Conservation (phyloP, 148 eudicot species). For the Fallopia convolvulus region DNA sequence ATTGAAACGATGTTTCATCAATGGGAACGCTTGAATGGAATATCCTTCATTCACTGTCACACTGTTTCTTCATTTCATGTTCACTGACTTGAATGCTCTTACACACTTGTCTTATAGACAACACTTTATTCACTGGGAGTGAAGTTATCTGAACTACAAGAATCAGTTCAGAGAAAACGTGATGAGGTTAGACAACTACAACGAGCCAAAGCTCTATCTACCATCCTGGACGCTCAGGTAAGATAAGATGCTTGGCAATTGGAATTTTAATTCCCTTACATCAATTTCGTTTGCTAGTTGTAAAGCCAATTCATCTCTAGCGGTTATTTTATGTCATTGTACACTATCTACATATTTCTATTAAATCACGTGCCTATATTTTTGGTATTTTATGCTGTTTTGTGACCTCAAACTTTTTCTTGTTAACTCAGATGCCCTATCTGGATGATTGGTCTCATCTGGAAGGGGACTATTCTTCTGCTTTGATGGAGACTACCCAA, state of each 20-base stretch:
- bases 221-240: conserved; percentile 61
- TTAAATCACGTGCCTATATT: no score
- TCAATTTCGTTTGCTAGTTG: not conserved
- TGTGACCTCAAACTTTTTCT: not conserved
- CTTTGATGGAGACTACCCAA: conserved; percentile 37
- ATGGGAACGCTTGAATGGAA: not conserved
- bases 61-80: not conserved
- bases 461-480: conserved; percentile 52
- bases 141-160: conserved; percentile 49
- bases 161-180: conserved; percentile 46
- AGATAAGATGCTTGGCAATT: conserved; percentile 22
- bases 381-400: not conserved
- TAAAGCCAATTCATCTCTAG: not conserved
- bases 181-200: conserved; percentile 39
- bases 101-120: conserved; percentile 29
- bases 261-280: not conserved
- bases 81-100: not conserved
- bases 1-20: not conserved
- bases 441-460: conserved; percentile 67
- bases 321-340: not conserved
- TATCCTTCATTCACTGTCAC: not conserved
- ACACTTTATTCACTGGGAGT: conserved; percentile 42
- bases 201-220: conserved; percentile 31
- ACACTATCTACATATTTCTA: no score
- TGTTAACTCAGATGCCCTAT: conserved; percentile 41